A percentile compares a stretch with the other conserved stretches of the same genome.
Conservation (phyloP, 1,139 yeast species). For the Sugiyamaella xylanicola region DNA sequence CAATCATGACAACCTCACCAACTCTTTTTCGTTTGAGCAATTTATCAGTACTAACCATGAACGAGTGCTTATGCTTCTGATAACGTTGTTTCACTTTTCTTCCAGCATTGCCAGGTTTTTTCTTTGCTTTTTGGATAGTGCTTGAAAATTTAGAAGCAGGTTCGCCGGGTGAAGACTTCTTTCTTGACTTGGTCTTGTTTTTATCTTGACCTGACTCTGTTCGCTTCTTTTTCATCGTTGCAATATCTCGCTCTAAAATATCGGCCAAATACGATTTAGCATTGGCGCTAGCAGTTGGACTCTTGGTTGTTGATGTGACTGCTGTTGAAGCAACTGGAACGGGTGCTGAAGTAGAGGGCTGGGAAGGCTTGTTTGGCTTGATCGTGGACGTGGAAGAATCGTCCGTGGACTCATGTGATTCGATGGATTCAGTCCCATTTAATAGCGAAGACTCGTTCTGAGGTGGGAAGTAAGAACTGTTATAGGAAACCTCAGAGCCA, state of each 20-base stretch:
- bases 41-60: constrained; percentile 22
- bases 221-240: background rate
- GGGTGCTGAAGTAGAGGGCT: background rate
- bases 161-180: background rate
- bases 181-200: background rate
- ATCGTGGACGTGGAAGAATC: constrained; percentile 14
- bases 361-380: background rate
- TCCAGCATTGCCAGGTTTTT: constrained; percentile 3
- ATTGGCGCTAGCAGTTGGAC: background rate
- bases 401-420: background rate
- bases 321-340: background rate
- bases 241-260: constrained; percentile 20
- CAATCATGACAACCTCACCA: constrained; percentile 68
- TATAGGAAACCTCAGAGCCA: background rate
- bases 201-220: background rate
- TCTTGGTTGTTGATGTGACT: background rate
- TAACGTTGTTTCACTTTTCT: constrained; percentile 6
- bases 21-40: constrained; percentile 35
- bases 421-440: background rate
- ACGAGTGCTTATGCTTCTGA: constrained; percentile 5
- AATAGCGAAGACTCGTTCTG: background rate
- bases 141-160: background rate
- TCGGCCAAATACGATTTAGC: constrained; percentile 24
- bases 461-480: background rate
- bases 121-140: constrained; percentile 3